Evolutionary conservation across 2,329 filamentous ascomycete species (phyloP).

Genomic region (Leptographium wingfieldii): DNA sequence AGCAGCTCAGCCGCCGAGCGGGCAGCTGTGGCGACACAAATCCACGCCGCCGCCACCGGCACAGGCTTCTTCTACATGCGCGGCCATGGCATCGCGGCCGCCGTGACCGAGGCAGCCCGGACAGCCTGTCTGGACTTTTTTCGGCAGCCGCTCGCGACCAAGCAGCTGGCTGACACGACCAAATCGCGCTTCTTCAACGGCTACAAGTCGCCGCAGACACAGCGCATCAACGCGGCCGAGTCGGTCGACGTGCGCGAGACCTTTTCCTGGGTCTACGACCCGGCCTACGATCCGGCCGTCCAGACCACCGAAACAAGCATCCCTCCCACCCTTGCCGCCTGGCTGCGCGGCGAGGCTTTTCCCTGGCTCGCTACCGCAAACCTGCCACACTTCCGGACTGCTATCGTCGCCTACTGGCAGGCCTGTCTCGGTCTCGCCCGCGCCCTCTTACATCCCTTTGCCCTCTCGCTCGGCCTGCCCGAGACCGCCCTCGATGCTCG

Average conservation of each 20-base stretch:
- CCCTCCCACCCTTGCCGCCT: slow-evolving; percentile 27
- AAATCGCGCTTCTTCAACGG: slow-evolving; percentile 49
- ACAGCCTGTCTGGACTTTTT: slow-evolving; percentile 28
- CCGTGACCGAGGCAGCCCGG: slow-evolving; percentile 22
- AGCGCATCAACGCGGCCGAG: slow-evolving; percentile 38
- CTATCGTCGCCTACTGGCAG: slow-evolving; percentile 33
- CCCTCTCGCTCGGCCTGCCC: slow-evolving; percentile 38
- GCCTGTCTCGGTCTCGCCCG: slow-evolving; percentile 32
- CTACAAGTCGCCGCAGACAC: slow-evolving; percentile 38
- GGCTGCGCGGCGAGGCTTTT: slow-evolving; percentile 34
- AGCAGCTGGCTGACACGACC: slow-evolving; percentile 22
- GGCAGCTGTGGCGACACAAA: background rate
- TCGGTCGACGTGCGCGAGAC: slow-evolving; percentile 37
- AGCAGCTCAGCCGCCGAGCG: background rate
- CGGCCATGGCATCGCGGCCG: slow-evolving; percentile 32
- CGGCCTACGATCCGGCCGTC: slow-evolving; percentile 35
- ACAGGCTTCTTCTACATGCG: slow-evolving; percentile 44
- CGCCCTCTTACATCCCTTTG: slow-evolving; percentile 32
- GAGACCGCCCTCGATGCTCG: slow-evolving; percentile 44
- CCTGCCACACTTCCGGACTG: slow-evolving; percentile 33
- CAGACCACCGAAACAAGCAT: slow-evolving; percentile 24
- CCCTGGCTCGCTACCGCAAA: slow-evolving; percentile 38
- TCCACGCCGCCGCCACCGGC: slow-evolving; percentile 29
- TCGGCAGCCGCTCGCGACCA: slow-evolving; percentile 26
- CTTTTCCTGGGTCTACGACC: slow-evolving; percentile 39